Percentiles rank a stretch among this genome's conserved stretches.
Conservation (phyloP, 2,329 filamentous ascomycete species). For the Beauveria pseudobassiana region DNA sequence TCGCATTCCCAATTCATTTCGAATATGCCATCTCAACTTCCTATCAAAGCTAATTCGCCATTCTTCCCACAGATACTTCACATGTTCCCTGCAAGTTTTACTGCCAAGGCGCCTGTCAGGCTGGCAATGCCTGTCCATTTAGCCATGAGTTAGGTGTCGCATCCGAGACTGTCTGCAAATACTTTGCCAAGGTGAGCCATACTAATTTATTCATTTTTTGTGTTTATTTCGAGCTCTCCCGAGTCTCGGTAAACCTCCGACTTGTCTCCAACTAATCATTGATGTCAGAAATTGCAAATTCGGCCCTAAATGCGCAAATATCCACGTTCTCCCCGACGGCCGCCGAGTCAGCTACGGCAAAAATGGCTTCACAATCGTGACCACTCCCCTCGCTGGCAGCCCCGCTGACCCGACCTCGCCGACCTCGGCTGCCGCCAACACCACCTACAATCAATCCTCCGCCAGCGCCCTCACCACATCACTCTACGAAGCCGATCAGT, state of each 20-base stretch:
- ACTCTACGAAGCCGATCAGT: conserved; percentile 38
- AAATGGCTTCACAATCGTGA: conserved; percentile 59
- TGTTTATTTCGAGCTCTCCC: neutral
- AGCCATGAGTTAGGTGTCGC: conserved; percentile 84
- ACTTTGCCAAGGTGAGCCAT: conserved; percentile 82
- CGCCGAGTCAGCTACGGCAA: conserved; percentile 78
- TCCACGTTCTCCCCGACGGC: conserved; percentile 90
- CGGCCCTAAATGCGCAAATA: conserved; percentile 92
- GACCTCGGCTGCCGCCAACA: conserved; percentile 43
- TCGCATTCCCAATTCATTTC: neutral
- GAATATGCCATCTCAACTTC: neutral
- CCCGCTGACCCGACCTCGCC: conserved; percentile 42
- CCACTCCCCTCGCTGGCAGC: conserved; percentile 55
- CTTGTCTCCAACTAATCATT: neutral
- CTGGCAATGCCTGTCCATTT: conserved; percentile 91
- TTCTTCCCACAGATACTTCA: conserved; percentile 62
- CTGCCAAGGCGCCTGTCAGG: conserved; percentile 90
- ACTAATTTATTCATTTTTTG: neutral
- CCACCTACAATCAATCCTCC: conserved; percentile 40
- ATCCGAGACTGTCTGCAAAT: conserved; percentile 90
- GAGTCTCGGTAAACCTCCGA: neutral
- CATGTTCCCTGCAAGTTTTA: conserved; percentile 99
- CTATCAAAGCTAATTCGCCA: conserved; percentile 16
- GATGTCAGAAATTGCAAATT: conserved; percentile 87
- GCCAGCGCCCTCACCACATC: conserved; percentile 58